Base-by-base conservation (phyloP, 169 alveolate species). In the Cardiosporidium cionae region DNA sequence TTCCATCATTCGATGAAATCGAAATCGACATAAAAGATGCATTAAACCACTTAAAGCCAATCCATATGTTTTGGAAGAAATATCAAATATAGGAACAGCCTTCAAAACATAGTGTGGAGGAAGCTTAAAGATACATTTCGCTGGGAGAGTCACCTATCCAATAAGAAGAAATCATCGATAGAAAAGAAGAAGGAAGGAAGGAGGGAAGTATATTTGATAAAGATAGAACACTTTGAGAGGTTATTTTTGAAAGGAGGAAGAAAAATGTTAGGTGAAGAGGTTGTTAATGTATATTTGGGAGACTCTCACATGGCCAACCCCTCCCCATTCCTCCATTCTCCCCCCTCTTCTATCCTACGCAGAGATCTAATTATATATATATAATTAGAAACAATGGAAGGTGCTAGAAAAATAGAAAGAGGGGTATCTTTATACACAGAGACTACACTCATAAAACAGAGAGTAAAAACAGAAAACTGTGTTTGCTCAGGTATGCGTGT, bases 1-100 rank as follows among this genome's bases (percentile, higher is more conserved):
- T n/a, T 44, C 58, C 58, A 16, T n/a, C 90, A 85, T 80, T 62
- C 80, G 79, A 25, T 80, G 86, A 27, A 83, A 72, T 52, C 75
- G 82, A 72, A 83, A 83, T 34, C 89, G 83, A 7, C 84, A 81
- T 29, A 83, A 72, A 52, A 83, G 74, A 71, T 79, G 86, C 23
- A 86, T 75, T 28, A 83, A 62, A 32, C 89, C 82, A 32, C 86
- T 74, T 32, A 82, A 70, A 7, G 89, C 89, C 7, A 75, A 37
- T 52, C 89, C 89, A 68, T 70, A 70, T 63, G 72, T 73, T 36
- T 71, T 70, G 31, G 80, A 74, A 25, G 73, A 78, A 7, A 79
- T 53, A 52, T 83, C 89, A 71, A 79, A 83, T 36, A 83, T 65
- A 25, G 89, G 89, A 33, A 83, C 52, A 35, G 84, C 84, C 52